These are phyloP conservation scores for Stemphylium lycopersici DNA, from an alignment of 2,329 filamentous ascomycete species.

Conservation along the genomic window DNA sequence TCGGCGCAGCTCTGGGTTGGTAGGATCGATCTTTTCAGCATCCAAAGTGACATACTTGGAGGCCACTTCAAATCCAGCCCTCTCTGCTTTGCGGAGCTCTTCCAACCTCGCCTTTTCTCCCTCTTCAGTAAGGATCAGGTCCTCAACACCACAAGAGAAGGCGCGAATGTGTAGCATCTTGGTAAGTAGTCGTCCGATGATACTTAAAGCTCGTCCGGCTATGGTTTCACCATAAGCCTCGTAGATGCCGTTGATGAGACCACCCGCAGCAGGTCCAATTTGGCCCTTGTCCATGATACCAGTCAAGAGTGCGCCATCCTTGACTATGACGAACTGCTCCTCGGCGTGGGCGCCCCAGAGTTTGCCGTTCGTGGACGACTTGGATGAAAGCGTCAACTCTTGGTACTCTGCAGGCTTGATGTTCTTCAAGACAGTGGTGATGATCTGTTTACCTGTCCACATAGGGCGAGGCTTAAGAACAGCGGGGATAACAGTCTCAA, in stretches of 20 bases:
- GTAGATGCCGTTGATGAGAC: conserved; percentile 89
- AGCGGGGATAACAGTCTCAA: conserved; percentile 80
- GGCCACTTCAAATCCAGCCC: conserved; percentile 78
- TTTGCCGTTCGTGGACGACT: conserved; percentile 76
- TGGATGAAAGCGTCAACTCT: conserved; percentile 78
- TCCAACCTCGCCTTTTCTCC: conserved; percentile 76
- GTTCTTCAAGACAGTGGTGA: conserved; percentile 91
- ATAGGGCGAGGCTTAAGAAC: conserved; percentile 79
- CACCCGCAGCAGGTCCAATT: conserved; percentile 84
- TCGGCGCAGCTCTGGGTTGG: conserved; percentile 73
- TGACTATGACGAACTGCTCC: conserved; percentile 81
- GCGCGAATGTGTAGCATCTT: conserved; percentile 91
- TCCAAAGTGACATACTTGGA: conserved; percentile 86
- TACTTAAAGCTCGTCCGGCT: conserved; percentile 86
- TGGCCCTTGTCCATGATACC: conserved; percentile 97
- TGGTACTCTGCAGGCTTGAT: conserved; percentile 79
- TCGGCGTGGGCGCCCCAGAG: conserved; percentile 78
- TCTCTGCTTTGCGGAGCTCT: conserved; percentile 69
- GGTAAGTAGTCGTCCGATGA: conserved; percentile 86
- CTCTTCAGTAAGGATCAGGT: conserved; percentile 80
- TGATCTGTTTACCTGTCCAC: conserved; percentile 97
- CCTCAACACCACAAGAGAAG: conserved; percentile 97
- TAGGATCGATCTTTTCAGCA: conserved; percentile 64
- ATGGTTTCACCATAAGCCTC: conserved; percentile 88
- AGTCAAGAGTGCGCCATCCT: conserved; percentile 83